phyloP scores from a whole-genome alignment of 331 rosid genomes.

The Spiraea crenata region DNA sequence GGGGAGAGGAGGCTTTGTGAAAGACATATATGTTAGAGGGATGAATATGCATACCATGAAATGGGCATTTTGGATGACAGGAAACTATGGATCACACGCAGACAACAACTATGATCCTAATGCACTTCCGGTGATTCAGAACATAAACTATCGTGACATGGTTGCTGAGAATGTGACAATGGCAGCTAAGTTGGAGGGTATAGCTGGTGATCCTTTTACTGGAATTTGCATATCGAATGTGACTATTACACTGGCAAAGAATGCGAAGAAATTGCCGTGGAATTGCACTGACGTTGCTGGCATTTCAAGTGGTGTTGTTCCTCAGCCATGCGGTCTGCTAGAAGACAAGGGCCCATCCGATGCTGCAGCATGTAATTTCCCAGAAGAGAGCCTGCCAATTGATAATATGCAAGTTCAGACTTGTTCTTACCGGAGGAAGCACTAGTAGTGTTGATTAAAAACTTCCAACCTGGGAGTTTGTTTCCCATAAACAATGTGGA shows the following conservation, averaged over 20 bases:
- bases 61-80: conserved; percentile 83
- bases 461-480: background rate
- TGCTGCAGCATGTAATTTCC: conserved; percentile 42
- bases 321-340: conserved; percentile 55
- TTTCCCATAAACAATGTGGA: background rate
- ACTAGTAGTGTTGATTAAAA: conserved; percentile 6
- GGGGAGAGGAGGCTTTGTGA: conserved; percentile 79
- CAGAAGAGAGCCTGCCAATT: conserved; percentile 46
- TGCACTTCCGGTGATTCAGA: conserved; percentile 59
- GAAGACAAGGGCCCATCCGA: conserved; percentile 44
- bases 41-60: conserved; percentile 70
- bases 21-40: conserved; percentile 61
- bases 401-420: conserved; percentile 47
- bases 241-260: conserved; percentile 51
- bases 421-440: conserved; percentile 43
- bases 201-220: conserved; percentile 55
- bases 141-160: conserved; percentile 60
- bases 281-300: conserved; percentile 59
- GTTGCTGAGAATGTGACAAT: conserved; percentile 66
- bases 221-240: conserved; percentile 75
- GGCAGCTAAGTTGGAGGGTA: conserved; percentile 67
- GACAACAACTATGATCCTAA: conserved; percentile 61
- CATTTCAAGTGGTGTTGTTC: conserved; percentile 55
- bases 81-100: conserved; percentile 70
- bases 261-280: conserved; percentile 62